phyloP scores from a whole-genome alignment of 1,139 yeast species.

The Blastobotrys arbuscula region DNA sequence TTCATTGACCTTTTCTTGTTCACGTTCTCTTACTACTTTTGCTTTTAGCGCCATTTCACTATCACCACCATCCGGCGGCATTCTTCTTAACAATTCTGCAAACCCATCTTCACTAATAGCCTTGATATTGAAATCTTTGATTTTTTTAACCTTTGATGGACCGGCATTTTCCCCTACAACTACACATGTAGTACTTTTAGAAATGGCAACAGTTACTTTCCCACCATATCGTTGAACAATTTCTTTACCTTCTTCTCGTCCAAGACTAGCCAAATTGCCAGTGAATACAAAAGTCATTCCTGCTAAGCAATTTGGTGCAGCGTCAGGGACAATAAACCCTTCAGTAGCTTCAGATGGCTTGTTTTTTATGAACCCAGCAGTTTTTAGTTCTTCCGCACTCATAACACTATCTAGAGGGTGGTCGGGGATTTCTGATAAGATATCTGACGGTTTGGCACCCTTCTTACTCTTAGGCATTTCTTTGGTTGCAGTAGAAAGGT shows the following conservation, averaged over 20 bases:
- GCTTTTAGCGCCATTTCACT: conserved; percentile 75
- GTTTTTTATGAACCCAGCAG: conserved; percentile 30
- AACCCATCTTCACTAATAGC: conserved; percentile 88
- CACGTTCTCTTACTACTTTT: conserved; percentile 58
- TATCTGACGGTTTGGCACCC: conserved; percentile 62
- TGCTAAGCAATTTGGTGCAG: conserved; percentile 72
- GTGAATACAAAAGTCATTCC: conserved; percentile 93
- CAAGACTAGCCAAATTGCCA: conserved; percentile 75
- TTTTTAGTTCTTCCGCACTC: conserved; percentile 43
- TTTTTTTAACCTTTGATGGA: conserved; percentile 84
- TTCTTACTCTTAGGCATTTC: conserved; percentile 42
- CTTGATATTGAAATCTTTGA: conserved; percentile 64
- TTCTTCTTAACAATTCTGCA: conserved; percentile 57
- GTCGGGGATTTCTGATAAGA: conserved; percentile 60
- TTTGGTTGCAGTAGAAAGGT: not conserved
- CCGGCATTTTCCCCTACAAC: conserved; percentile 97
- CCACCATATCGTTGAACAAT: conserved; percentile 88
- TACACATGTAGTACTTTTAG: conserved; percentile 79
- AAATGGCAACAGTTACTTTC: conserved; percentile 81
- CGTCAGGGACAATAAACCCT: conserved; percentile 55
- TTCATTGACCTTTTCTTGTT: conserved; percentile 49
- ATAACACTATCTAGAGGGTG: conserved; percentile 41
- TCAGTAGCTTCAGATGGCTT: conserved; percentile 5
- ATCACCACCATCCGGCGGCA: conserved; percentile 93
- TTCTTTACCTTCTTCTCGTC: conserved; percentile 68